Base-by-base conservation (phyloP, 441 rosid genomes). In the Aleurites moluccanus region DNA sequence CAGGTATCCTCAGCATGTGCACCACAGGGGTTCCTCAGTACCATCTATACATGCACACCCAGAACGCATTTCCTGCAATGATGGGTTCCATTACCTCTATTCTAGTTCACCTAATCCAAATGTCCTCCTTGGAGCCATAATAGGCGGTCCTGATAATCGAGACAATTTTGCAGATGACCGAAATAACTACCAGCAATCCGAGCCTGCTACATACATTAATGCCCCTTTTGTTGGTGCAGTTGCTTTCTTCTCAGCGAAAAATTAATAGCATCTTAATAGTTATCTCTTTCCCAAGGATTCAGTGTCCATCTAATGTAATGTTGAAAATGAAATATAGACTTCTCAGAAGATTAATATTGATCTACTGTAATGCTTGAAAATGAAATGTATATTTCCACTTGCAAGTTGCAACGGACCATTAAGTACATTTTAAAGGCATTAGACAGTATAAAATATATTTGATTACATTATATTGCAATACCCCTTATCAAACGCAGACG, bases 1-100 rank as follows among this genome's bases (percentile, higher is more conserved):
- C 18, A 80, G 6, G 75, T 94, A 81, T 65, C 97, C 97, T 10
- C 82, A 75, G 50, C 90, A 85, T 69, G 80, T 92, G n/a, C 98
- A 94, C 80, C 98, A 94, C 82, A 86, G 97, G 65, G 97, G 94
- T n/a, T 84, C 98, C 7, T 94, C 98, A 0, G n/a, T 85, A 67
- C 98, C 97, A 4, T 88, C 95, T 0, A 45, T 86, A 28, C 78
- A 40, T 8, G 55, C 75, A 35, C 97, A 92, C 64, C 92, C 94
- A 0, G 69, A 49, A 30, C 82, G 64, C 27, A 82, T 92, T 69
- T 76, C 83, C 27, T 94, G 97, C 84, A 40, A 50, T 76, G 49
- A 72, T 71, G 95, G 98, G 20, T 89, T 87, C 75, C 87, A 81
- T 40, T 85, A 89, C 67, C 84, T 92, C 40, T 13, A 76, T 69